Conservation (phyloP, 2,329 filamentous ascomycete species). For the Penicillium sclerotiorum region DNA sequence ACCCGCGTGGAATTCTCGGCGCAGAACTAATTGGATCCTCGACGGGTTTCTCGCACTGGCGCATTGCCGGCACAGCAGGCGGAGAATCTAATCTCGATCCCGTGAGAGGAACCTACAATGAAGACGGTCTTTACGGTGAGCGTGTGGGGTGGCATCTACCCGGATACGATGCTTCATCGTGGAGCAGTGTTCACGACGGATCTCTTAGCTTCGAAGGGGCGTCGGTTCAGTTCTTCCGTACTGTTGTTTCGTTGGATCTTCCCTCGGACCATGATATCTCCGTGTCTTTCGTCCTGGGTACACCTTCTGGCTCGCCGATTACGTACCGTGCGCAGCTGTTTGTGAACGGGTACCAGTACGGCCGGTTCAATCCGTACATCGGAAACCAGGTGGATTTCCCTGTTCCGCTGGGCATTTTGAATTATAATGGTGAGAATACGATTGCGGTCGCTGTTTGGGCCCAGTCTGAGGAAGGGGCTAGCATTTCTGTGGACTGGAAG, state of each 20-base stretch:
- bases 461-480: conserved; percentile 56
- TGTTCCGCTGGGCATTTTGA: conserved; percentile 60
- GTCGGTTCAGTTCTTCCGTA: conserved; percentile 60
- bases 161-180: conserved; percentile 54
- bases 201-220: conserved; percentile 51
- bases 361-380: conserved; percentile 61
- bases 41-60: conserved; percentile 58
- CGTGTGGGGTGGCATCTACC: conserved; percentile 63
- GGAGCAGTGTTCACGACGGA: conserved; percentile 39
- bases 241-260: conserved; percentile 54
- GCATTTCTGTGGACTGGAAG: conserved; percentile 54
- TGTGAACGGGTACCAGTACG: conserved; percentile 68
- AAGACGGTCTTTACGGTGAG: conserved; percentile 62
- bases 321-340: conserved; percentile 60
- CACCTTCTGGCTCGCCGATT: conserved; percentile 39
- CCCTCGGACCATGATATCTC: conserved; percentile 58
- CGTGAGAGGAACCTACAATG: conserved; percentile 58
- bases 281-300: conserved; percentile 57
- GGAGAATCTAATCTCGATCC: conserved; percentile 57
- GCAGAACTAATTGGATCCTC: conserved; percentile 51
- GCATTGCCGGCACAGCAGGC: conserved; percentile 60
- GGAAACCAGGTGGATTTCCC: conserved; percentile 64
- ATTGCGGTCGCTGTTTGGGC: conserved; percentile 63
- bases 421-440: conserved; percentile 62
- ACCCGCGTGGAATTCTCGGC: conserved; percentile 44